Conservation (phyloP, 1,284 basidiomycete species). For the Tranzscheliella williamsii region DNA sequence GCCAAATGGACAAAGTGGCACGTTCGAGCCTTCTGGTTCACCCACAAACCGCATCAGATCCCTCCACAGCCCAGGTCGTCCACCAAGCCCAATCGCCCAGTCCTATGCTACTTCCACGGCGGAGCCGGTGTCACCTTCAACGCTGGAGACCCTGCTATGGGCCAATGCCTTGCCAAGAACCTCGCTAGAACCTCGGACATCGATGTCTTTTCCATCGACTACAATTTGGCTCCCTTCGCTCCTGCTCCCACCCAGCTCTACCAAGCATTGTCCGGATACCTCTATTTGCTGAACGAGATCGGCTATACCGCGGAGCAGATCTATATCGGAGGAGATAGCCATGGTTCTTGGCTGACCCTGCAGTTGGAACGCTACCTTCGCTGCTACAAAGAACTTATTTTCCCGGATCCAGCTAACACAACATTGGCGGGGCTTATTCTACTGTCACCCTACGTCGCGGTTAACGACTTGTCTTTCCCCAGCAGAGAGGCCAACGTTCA, state of each 20-base stretch:
- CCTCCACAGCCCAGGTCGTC: slow-evolving; percentile 22
- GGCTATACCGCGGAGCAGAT: slow-evolving; percentile 53
- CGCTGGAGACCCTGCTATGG: slow-evolving; percentile 56
- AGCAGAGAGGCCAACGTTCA: slow-evolving; percentile 33
- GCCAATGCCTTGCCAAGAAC: slow-evolving; percentile 44
- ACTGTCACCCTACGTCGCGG: slow-evolving; percentile 45
- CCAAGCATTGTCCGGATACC: slow-evolving; percentile 49
- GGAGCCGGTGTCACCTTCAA: slow-evolving; percentile 57
- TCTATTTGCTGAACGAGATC: slow-evolving; percentile 47
- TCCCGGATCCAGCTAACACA: slow-evolving; percentile 10
- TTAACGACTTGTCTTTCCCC: slow-evolving; percentile 31
- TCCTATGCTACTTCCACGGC: slow-evolving; percentile 59
- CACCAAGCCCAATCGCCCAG: slow-evolving; percentile 30
- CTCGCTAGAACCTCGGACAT: slow-evolving; percentile 38
- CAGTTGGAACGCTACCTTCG: slow-evolving; percentile 53
- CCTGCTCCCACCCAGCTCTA: slow-evolving; percentile 49
- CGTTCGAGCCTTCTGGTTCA: slow-evolving; percentile 53
- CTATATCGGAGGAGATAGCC: slow-evolving; percentile 56
- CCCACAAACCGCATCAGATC: slow-evolving; percentile 32
- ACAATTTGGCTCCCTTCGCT: slow-evolving; percentile 53
- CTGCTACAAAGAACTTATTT: slow-evolving; percentile 37
- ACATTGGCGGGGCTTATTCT: slow-evolving; percentile 41
- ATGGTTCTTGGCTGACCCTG: slow-evolving; percentile 47
- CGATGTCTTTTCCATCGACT: slow-evolving; percentile 58
- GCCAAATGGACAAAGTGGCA: slow-evolving; percentile 53